Conservation (phyloP, 1,284 basidiomycete species). For the Moniliophthora roreri region DNA sequence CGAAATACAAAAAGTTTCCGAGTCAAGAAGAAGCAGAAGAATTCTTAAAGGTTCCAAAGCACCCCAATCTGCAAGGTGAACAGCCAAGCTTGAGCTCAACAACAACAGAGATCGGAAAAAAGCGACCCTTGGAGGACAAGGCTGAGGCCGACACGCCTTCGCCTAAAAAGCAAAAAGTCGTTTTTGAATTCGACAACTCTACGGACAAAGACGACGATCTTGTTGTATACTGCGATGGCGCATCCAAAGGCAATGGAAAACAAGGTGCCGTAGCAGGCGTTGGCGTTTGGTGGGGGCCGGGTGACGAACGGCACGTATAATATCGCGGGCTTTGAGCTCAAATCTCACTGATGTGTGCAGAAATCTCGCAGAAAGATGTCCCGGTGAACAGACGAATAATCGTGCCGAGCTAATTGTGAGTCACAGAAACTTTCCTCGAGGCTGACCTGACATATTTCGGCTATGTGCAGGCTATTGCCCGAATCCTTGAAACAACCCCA, state of each 20-base stretch:
- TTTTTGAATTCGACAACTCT: conserved; percentile 25
- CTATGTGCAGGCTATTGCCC: conserved; percentile 64
- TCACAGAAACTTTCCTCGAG: background rate
- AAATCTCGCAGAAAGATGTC: conserved; percentile 76
- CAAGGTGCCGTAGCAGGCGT: conserved; percentile 60
- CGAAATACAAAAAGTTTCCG: conserved; percentile 65
- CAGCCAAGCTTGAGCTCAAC: background rate
- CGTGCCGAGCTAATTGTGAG: conserved; percentile 81
- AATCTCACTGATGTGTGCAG: conserved; percentile 33
- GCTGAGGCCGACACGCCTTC: background rate
- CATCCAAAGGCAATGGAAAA: conserved; percentile 76
- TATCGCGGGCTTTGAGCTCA: background rate
- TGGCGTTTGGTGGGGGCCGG: conserved; percentile 75
- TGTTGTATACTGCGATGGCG: conserved; percentile 79
- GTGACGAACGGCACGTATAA: conserved; percentile 53
- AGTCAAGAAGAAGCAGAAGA: conserved; percentile 50
- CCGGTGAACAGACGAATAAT: conserved; percentile 86
- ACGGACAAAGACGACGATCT: conserved; percentile 31
- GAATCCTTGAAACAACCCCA: conserved; percentile 68
- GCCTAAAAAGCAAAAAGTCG: background rate
- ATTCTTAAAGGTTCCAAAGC: conserved; percentile 25
- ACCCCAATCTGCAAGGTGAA: conserved; percentile 5
- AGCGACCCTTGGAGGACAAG: conserved; percentile 23
- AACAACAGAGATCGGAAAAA: conserved; percentile 11
- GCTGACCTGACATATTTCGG: background rate